Percentiles rank a stretch among this genome's conserved stretches.
These are phyloP conservation scores for Francoa sonchifolia DNA, from an alignment of 441 rosid genomes.

Conservation along the genomic window DNA sequence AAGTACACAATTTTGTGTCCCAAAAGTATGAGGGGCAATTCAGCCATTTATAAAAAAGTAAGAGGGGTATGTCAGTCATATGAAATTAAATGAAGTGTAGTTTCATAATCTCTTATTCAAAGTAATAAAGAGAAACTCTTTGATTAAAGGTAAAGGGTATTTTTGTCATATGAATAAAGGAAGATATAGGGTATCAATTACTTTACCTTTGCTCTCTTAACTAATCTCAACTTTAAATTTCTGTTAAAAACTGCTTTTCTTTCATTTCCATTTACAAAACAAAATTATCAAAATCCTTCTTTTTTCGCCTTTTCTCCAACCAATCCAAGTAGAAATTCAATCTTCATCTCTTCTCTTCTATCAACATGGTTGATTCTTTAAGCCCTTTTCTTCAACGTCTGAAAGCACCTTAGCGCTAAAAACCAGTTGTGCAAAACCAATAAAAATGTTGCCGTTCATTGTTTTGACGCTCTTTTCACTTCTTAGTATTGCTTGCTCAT, in stretches of 20 bases:
- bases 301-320: slow-evolving; percentile 7
- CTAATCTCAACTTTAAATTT: slow-evolving; percentile 32
- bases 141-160: slow-evolving; percentile 51
- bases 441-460: slow-evolving; percentile 31
- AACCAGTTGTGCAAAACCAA: slow-evolving; percentile 2
- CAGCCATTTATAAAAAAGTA: no score
- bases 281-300: slow-evolving; percentile 1
- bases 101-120: slow-evolving; percentile 33
- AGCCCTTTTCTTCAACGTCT: no score
- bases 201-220: slow-evolving; percentile 34
- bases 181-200: slow-evolving; percentile 17
- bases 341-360: slow-evolving; percentile 12
- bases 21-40: slow-evolving; percentile 28
- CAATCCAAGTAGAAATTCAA: slow-evolving; percentile 14
- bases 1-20: no score
- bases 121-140: slow-evolving; percentile 31
- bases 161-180: slow-evolving; percentile 25
- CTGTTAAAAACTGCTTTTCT: slow-evolving; percentile 33
- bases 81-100: no score
- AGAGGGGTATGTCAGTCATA: no score
- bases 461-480: slow-evolving; percentile 30
- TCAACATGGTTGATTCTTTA: slow-evolving; percentile 41
- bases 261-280: slow-evolving; percentile 3
- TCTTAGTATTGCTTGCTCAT: slow-evolving; percentile 16
- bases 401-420: no score